These are phyloP conservation scores for Bauhinia variegata DNA, from an alignment of 306 rosid species.

Conservation along the genomic window DNA sequence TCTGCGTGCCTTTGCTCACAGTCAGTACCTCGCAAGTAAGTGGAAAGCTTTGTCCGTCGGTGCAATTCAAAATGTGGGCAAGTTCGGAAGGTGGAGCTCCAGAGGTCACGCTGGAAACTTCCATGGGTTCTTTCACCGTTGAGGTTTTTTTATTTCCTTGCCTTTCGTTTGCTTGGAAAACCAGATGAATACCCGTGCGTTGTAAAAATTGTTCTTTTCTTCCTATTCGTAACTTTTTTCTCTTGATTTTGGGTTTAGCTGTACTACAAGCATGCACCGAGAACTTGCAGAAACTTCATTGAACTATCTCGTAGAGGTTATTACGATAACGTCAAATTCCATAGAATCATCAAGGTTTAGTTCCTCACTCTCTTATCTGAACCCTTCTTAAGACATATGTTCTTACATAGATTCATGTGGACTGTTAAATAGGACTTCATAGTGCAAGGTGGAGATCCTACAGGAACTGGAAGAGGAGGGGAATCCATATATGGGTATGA, in stretches of 20 bases:
- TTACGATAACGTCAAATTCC: slow-evolving; percentile 90
- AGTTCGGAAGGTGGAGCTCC: slow-evolving; percentile 88
- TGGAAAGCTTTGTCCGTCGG: not conserved
- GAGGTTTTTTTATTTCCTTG: slow-evolving; percentile 54
- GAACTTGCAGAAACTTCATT: slow-evolving; percentile 93
- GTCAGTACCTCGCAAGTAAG: not conserved
- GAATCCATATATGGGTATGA: slow-evolving; percentile 93
- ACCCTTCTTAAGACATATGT: not conserved
- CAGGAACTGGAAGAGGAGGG: slow-evolving; percentile 99
- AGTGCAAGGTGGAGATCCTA: slow-evolving; percentile 99
- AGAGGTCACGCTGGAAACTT: slow-evolving; percentile 93
- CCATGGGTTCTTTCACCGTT: slow-evolving; percentile 88
- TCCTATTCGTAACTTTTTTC: not conserved
- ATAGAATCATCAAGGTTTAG: slow-evolving; percentile 92
- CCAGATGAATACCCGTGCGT: not conserved
- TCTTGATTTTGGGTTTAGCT: slow-evolving; percentile 44
- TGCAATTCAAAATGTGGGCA: slow-evolving; percentile 72
- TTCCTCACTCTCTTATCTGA: not conserved
- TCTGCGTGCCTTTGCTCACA: too few relatives aligned
- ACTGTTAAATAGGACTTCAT: slow-evolving; percentile 78
- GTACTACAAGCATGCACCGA: slow-evolving; percentile 91
- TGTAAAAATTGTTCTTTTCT: not conserved
- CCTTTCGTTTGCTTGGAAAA: slow-evolving; percentile 15
- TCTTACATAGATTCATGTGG: slow-evolving; percentile 30
- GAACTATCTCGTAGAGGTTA: slow-evolving; percentile 94